Evolutionary conservation across 192 early-diverging fungal genomes (phyloP), one percentile per base, ranked within the genome.

Genomic region (Thamnidium elegans): DNA sequence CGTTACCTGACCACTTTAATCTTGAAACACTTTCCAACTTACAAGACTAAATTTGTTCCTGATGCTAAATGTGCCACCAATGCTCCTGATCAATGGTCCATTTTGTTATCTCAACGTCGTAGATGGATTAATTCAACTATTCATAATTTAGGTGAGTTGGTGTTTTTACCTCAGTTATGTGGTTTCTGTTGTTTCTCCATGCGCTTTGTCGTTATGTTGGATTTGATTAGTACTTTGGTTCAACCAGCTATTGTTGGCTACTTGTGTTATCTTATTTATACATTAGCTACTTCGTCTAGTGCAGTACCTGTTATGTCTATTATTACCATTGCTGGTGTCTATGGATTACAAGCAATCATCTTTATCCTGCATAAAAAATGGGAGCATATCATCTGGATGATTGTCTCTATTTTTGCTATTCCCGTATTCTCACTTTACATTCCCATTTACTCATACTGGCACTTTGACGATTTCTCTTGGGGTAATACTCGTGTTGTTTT

Each of bases 121-220:
- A 89, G 97, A 63, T 99, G 97, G 97, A 99, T 99, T 72, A 99
- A 99, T 82, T 97, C 94, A 32, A 99, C 97, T 4, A 90, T 99
- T 6, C 97, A 99, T 83, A 99, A 99, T 71, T 79, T 97, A 65
- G 85, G 96, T 65, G 97, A 99, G 73, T 80, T 99, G 43, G 72
- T 94, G 43, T 89, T 93, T 71, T 78, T 99, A 66, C 90, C 91
- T n/a, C 95, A 97, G 54, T 86, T 98, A 36, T 98, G 97, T 68
- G 95, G 97, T 23, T 94, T 92, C 83, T 89, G 94, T 71, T 94
- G 92, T 80, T 97, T 96, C 82, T 95, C 93, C 46, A 93, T 97
- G 91, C 86, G 94, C 6, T 93, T 97, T 63, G 89, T 97, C 30
- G 92, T 97, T 55, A 91, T 95, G 71, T 80, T 97, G 62, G 95